A percentile compares a stretch with the other conserved stretches of the same genome.
Conservation (phyloP, 805 yeast species). For the Starmerella stellata region DNA sequence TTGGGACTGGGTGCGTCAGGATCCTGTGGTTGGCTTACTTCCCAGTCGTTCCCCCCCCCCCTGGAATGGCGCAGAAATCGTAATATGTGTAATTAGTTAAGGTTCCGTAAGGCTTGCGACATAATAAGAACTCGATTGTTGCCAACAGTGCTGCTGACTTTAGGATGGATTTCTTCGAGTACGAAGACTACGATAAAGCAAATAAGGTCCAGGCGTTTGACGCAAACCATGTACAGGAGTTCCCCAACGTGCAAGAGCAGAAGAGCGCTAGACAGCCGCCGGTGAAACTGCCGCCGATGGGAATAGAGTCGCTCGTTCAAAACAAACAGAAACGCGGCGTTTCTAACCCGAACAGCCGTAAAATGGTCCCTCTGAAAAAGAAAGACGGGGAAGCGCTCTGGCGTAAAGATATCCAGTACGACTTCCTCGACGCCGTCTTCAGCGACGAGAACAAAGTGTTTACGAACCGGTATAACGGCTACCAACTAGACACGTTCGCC, state of each 20-base stretch:
- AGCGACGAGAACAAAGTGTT: constrained; percentile 48
- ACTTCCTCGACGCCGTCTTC: constrained; percentile 48
- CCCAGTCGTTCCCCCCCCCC: background rate
- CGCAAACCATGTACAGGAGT: too few species aligned
- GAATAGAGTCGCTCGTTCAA: background rate
- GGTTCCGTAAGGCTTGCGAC: background rate
- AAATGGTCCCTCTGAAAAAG: constrained; percentile 43
- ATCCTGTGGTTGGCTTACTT: background rate
- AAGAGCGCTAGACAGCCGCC: too few species aligned
- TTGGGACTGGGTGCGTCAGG: too few species aligned
- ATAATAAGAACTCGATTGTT: too few species aligned
- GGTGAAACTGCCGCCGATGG: background rate
- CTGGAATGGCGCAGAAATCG: background rate
- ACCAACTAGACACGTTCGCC: constrained; percentile 42
- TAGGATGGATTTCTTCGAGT: too few species aligned
- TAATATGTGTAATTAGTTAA: background rate
- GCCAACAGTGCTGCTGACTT: too few species aligned
- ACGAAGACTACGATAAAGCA: too few species aligned
- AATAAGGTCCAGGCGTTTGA: too few species aligned
- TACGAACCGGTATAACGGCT: constrained; percentile 27
- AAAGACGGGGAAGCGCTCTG: constrained; percentile 84
- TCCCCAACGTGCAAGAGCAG: too few species aligned
- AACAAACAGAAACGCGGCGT: background rate
- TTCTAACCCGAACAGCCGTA: constrained; percentile 19
- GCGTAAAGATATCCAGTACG: constrained; percentile 74